Evolutionary conservation across 176 grass and related monocot genomes (phyloP).

Genomic region (Lolium multiflorum): DNA sequence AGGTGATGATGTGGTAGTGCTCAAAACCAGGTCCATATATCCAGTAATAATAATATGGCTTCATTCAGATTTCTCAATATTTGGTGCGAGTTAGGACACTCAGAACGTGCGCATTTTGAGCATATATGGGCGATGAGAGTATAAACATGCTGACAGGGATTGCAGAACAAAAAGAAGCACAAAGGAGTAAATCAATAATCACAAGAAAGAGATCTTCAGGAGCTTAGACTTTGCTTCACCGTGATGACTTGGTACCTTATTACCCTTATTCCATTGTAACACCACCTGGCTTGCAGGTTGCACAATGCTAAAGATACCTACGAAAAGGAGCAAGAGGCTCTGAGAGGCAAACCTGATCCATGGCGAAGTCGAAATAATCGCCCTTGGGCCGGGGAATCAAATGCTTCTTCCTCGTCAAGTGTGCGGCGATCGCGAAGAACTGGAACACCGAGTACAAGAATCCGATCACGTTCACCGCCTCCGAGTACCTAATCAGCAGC

Average conservation of each 20-base stretch:
- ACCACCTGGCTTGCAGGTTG: conserved; percentile 40
- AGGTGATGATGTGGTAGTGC: background rate
- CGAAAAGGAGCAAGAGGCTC: conserved; percentile 5
- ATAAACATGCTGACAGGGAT: background rate
- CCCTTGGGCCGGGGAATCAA: conserved; percentile 60
- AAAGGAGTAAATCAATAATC: conserved; percentile 26
- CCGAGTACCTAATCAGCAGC: conserved; percentile 62
- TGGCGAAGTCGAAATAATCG: conserved; percentile 78
- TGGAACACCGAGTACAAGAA: conserved; percentile 83
- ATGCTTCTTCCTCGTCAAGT: conserved; percentile 66
- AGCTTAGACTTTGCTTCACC: conserved; percentile 45
- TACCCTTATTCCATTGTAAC: conserved; percentile 3
- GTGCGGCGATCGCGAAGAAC: conserved; percentile 44
- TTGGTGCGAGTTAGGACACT: background rate
- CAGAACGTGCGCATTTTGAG: background rate
- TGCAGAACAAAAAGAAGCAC: conserved; percentile 8
- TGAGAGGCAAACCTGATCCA: conserved; percentile 82
- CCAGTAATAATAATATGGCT: background rate
- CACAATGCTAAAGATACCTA: conserved; percentile 46
- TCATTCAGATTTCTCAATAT: background rate
- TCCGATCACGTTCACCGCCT: conserved; percentile 86
- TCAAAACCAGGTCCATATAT: conserved; percentile 15
- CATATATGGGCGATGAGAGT: background rate
- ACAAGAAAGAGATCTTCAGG: conserved; percentile 41
- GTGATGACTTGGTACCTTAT: conserved; percentile 23